Percentiles rank a stretch among this genome's conserved stretches.
phyloP scores from a whole-genome alignment of 2,329 filamentous ascomycete genomes.

The Scytalidium sp. region DNA sequence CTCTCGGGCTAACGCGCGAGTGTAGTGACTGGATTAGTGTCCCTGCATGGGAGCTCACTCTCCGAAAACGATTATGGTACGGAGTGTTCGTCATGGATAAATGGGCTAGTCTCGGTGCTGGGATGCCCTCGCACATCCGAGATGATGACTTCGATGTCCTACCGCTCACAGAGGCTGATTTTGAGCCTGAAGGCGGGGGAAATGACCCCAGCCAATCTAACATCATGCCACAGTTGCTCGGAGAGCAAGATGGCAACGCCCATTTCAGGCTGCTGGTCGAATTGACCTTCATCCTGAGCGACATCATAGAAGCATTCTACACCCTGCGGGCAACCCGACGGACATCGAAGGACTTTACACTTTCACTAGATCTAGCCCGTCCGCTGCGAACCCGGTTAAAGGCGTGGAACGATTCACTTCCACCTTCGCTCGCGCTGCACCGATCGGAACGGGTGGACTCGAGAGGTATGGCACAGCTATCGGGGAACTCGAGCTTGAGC shows the following conservation, averaged over 20 bases:
- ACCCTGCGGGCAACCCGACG: constrained; percentile 25
- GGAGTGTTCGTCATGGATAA: constrained; percentile 31
- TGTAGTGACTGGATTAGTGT: constrained; percentile 27
- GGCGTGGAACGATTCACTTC: constrained; percentile 29
- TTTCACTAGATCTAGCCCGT: constrained; percentile 26
- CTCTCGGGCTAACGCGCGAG: constrained; percentile 28
- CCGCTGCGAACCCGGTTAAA: constrained; percentile 24
- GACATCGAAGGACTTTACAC: constrained; percentile 25
- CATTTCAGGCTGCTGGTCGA: constrained; percentile 27
- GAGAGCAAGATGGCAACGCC: constrained; percentile 15
- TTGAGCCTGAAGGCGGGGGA: constrained; percentile 14
- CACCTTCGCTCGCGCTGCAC: constrained; percentile 18
- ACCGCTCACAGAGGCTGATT: constrained; percentile 20
- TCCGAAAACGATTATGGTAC: constrained; percentile 31
- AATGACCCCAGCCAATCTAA: constrained; percentile 1
- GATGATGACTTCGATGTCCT: constrained; percentile 28
- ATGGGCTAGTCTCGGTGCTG: constrained; percentile 30
- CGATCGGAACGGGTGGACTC: constrained; percentile 19
- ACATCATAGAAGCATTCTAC: constrained; percentile 30
- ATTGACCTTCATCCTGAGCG: constrained; percentile 28
- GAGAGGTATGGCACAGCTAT: constrained; percentile 19
- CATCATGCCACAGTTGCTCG: constrained; percentile 15
- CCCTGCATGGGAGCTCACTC: constrained; percentile 27
- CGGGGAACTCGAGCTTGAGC: constrained; percentile 28
- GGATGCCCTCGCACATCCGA: constrained; percentile 30